These are phyloP conservation scores for Colletotrichum caudatum DNA, from an alignment of 2,329 filamentous ascomycete genomes.

Conservation along the genomic window DNA sequence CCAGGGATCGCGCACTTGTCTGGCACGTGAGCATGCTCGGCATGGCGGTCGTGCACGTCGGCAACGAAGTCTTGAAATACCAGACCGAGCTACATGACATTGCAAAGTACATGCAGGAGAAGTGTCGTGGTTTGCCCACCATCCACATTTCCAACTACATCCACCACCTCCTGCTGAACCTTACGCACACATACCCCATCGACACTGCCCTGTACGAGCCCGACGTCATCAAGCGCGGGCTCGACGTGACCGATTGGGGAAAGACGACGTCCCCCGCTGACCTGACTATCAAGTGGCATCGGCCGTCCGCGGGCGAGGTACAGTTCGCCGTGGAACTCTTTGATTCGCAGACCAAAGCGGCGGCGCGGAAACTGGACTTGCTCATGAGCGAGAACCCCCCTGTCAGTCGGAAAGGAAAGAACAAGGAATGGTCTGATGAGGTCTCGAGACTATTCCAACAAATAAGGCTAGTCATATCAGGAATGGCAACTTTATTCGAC, in stretches of 20 bases:
- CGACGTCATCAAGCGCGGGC: constrained; percentile 75
- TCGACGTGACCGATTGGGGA: constrained; percentile 88
- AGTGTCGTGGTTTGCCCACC: constrained; percentile 91
- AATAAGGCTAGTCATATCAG: constrained; percentile 88
- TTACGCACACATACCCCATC: constrained; percentile 93
- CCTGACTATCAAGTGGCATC: constrained; percentile 91
- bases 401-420: constrained; percentile 91
- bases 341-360: constrained; percentile 82
- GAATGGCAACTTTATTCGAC: constrained; percentile 90
- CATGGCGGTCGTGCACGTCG: constrained; percentile 98
- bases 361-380: constrained; percentile 78
- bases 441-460: constrained; percentile 90
- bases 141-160: constrained; percentile 98
- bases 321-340: constrained; percentile 92
- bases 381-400: constrained; percentile 86
- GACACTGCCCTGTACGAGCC: constrained; percentile 91
- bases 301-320: constrained; percentile 82
- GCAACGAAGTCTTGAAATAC: constrained; percentile 88
- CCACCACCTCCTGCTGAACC: constrained; percentile 92
- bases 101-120: constrained; percentile 95
- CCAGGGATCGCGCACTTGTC: constrained; percentile 89
- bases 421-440: constrained; percentile 99
- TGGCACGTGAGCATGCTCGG: constrained; percentile 98
- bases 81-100: constrained; percentile 91
- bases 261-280: constrained; percentile 78